Evolutionary conservation across 2,329 filamentous ascomycete species (phyloP).

Genomic region (Fonsecaea pedrosoi): DNA sequence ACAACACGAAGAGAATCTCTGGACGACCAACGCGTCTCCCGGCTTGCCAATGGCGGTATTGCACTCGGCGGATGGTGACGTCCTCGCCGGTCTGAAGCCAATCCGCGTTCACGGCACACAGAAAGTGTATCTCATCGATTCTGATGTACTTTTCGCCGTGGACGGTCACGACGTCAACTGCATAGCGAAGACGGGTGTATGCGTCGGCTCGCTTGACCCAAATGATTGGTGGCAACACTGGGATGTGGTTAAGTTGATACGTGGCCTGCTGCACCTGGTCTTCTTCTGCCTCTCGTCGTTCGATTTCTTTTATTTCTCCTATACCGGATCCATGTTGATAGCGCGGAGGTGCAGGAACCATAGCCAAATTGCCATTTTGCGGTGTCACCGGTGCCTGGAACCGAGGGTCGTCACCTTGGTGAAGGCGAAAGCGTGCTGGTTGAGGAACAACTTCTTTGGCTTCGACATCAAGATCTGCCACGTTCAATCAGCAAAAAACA

Average conservation of each 20-base stretch:
- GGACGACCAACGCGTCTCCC: slow-evolving; percentile 13
- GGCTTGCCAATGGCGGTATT: slow-evolving; percentile 9
- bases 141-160: slow-evolving; percentile 21
- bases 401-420: neutral
- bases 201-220: slow-evolving; percentile 14
- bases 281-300: neutral
- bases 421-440: neutral
- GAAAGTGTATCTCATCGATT: slow-evolving; percentile 9
- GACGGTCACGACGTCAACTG: slow-evolving; percentile 15
- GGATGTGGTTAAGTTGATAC: neutral
- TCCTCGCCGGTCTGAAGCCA: slow-evolving; percentile 16
- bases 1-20: slow-evolving; percentile 21
- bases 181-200: slow-evolving; percentile 19
- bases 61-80: slow-evolving; percentile 15
- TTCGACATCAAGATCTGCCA: neutral
- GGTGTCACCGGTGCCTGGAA: neutral
- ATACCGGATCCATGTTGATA: neutral
- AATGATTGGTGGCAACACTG: slow-evolving; percentile 19
- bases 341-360: neutral
- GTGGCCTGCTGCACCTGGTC: neutral
- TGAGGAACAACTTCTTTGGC: neutral
- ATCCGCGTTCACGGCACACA: slow-evolving; percentile 19
- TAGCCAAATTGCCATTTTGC: neutral
- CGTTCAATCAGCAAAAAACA: neutral
- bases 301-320: neutral